Evolutionary conservation across 345 rosid genomes (phyloP).

Genomic region (Melaleuca alternifolia): DNA sequence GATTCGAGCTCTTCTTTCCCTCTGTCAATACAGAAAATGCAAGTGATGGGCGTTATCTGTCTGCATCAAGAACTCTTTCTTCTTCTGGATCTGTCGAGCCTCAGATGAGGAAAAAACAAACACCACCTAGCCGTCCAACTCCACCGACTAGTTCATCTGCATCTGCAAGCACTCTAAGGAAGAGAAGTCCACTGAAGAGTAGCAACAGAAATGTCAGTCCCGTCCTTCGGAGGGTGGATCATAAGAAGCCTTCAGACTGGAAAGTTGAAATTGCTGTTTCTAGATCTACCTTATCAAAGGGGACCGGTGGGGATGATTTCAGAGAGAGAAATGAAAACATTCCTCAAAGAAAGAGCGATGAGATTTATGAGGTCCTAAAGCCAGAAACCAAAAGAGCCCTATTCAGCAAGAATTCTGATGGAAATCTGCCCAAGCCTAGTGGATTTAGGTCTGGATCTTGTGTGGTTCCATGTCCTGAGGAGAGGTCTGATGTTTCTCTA

Average conservation of each 20-base stretch:
- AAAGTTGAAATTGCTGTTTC: slow-evolving; percentile 37
- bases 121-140: slow-evolving; percentile 24
- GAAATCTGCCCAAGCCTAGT: slow-evolving; percentile 36
- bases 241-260: slow-evolving; percentile 46
- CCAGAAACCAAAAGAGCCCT: slow-evolving; percentile 35
- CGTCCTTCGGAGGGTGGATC: slow-evolving; percentile 17
- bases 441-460: slow-evolving; percentile 51
- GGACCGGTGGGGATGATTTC: slow-evolving; percentile 10
- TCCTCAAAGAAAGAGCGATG: slow-evolving; percentile 7
- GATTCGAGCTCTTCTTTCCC: background rate
- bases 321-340: slow-evolving; percentile 18
- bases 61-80: slow-evolving; percentile 31
- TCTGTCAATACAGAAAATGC: slow-evolving; percentile 35
- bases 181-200: slow-evolving; percentile 33
- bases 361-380: slow-evolving; percentile 16
- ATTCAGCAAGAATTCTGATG: slow-evolving; percentile 36
- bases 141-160: slow-evolving; percentile 33
- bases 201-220: slow-evolving; percentile 32
- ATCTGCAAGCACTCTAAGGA: slow-evolving; percentile 32
- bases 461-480: slow-evolving; percentile 38
- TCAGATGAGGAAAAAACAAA: slow-evolving; percentile 26
- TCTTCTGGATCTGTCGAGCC: slow-evolving; percentile 6
- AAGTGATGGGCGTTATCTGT: slow-evolving; percentile 33
- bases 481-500: slow-evolving; percentile 17
- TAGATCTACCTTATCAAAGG: slow-evolving; percentile 12